These are phyloP conservation scores for Collybiopsis luxurians DNA, from an alignment of 768 basidiomycete species.

Conservation along the genomic window DNA sequence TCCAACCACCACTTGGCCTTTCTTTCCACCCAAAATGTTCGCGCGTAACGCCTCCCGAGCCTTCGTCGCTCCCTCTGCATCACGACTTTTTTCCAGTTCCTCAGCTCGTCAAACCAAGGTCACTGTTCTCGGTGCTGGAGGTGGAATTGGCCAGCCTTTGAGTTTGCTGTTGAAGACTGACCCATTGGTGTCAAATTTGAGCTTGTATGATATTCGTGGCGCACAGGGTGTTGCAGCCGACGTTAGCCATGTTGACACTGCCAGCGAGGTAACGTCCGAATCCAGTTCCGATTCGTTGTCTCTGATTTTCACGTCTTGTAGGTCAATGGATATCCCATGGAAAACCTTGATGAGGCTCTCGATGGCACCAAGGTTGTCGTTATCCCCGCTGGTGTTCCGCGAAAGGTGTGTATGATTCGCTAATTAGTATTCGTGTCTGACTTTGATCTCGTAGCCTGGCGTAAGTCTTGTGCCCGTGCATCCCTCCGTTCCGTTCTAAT, in stretches of 20 bases:
- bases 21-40: constrained; percentile 49
- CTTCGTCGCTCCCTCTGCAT: constrained; percentile 46
- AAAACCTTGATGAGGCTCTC: constrained; percentile 87
- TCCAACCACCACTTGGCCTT: constrained; percentile 2
- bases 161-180: constrained; percentile 92
- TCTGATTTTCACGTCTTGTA: constrained; percentile 26
- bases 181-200: constrained; percentile 82
- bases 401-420: constrained; percentile 64
- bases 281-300: background rate
- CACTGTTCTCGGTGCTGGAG: constrained; percentile 95
- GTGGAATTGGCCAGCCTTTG: constrained; percentile 98
- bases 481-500: constrained; percentile 21
- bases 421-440: constrained; percentile 19
- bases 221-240: constrained; percentile 97
- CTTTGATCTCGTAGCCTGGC: constrained; percentile 58
- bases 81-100: constrained; percentile 77
- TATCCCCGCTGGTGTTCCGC: constrained; percentile 98
- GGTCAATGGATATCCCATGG: constrained; percentile 80
- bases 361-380: constrained; percentile 90
- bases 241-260: constrained; percentile 91
- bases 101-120: constrained; percentile 78
- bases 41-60: constrained; percentile 60
- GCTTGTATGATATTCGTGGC: constrained; percentile 92
- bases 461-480: constrained; percentile 46
- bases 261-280: constrained; percentile 57